Conservation (phyloP, 768 basidiomycete species). For the Phlegmacium glaucopus region DNA sequence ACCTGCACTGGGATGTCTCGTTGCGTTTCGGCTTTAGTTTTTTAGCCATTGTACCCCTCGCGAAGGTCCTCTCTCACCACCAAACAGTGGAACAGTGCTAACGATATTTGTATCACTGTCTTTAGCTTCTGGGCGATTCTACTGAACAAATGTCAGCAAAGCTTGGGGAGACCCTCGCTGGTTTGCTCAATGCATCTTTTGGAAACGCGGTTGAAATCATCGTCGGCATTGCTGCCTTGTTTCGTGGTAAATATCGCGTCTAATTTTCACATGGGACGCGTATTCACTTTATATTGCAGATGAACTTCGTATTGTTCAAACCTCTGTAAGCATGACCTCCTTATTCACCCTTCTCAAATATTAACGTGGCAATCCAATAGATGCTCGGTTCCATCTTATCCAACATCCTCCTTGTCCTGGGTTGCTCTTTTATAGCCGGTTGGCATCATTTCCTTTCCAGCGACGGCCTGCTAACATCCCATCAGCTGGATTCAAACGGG, state of each 20-base stretch:
- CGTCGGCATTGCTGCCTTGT: slow-evolving; percentile 80
- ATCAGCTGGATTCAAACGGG: slow-evolving; percentile 59
- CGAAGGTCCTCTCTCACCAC: slow-evolving; percentile 49
- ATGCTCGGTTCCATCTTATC: slow-evolving; percentile 91
- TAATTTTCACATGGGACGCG: not conserved
- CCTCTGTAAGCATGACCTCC: slow-evolving; percentile 52
- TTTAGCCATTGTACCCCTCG: slow-evolving; percentile 82
- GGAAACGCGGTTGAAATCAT: slow-evolving; percentile 88
- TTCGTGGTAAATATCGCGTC: slow-evolving; percentile 52
- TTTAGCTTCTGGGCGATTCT: slow-evolving; percentile 71
- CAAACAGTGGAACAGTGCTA: slow-evolving; percentile 1
- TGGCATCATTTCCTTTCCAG: slow-evolving; percentile 15
- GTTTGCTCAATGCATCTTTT: slow-evolving; percentile 81
- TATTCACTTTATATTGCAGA: slow-evolving; percentile 35
- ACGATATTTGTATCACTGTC: slow-evolving; percentile 2
- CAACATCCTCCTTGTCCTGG: slow-evolving; percentile 86
- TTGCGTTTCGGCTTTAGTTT: slow-evolving; percentile 76
- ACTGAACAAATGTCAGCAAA: slow-evolving; percentile 78
- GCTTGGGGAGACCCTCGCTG: slow-evolving; percentile 83
- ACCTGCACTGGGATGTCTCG: slow-evolving; percentile 70
- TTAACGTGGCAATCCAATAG: slow-evolving; percentile 30
- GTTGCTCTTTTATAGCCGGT: slow-evolving; percentile 88
- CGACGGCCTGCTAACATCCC: not conserved
- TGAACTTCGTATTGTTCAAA: slow-evolving; percentile 87
- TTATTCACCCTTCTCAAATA: not conserved